Percentiles rank a stretch among this genome's conserved stretches.
Conservation (phyloP, 352 stramenopile genomes). For the Blastocystis hominis region DNA sequence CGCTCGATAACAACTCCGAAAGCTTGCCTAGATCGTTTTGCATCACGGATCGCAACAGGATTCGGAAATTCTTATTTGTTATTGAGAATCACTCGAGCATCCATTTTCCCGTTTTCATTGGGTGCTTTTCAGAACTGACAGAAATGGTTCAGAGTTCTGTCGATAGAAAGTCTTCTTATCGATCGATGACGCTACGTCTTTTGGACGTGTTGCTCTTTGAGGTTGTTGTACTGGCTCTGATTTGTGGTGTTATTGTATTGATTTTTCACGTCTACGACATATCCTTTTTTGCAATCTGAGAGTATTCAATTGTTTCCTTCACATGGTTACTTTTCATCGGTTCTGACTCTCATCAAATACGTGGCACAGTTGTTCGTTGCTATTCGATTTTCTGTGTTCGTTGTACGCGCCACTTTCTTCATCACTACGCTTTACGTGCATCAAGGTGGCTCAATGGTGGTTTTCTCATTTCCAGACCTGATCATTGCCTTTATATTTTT, state of each 20-base stretch:
- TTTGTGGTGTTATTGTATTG: neutral
- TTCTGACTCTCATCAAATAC: neutral
- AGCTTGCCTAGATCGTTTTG: neutral
- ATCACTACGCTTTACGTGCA: neutral
- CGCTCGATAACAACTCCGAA: neutral
- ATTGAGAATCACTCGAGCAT: neutral
- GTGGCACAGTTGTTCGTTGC: neutral
- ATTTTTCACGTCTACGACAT: neutral
- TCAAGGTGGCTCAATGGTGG: neutral
- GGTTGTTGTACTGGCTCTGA: neutral
- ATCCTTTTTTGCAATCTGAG: neutral
- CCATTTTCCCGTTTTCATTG: neutral
- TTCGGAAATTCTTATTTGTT: neutral
- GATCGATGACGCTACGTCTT: neutral
- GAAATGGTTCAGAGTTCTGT: neutral
- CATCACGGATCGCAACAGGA: neutral
- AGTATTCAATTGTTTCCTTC: neutral
- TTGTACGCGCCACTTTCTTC: neutral
- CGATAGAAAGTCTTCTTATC: constrained; percentile 1
- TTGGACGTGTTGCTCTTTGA: constrained; percentile 5
- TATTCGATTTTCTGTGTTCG: neutral
- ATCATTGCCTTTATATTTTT: neutral
- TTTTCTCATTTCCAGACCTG: neutral
- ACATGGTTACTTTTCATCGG: neutral
- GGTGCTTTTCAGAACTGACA: neutral